Base-by-base conservation (phyloP, 371 early-diverging fungal species). In the Lichtheimia ramosa region DNA sequence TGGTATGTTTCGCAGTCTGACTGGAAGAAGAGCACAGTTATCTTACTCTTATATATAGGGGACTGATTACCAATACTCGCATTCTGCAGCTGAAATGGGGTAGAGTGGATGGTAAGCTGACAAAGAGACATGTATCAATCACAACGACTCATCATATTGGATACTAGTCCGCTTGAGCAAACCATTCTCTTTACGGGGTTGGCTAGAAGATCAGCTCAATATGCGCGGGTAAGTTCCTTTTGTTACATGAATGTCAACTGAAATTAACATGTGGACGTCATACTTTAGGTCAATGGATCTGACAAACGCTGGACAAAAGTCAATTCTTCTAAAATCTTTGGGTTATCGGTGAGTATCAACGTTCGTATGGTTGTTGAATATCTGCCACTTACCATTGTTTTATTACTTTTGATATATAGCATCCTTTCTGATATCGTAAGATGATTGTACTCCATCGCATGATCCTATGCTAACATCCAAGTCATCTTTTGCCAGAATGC, bases 61-160 rank as follows among this genome's bases (percentile, higher is more conserved):
- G 83, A 7, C 58, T 89, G 25, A 63, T 87, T 15, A 87, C 82
- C 13, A 84, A 79, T 51, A 81, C 82, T 15, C 64, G 80, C 39
- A 52, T 87, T 18, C 63, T 87, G 56, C 86, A 91, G 63, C 72
- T 91, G 28, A 90, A 91, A 68, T 90, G 89, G 89, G 92, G 92
- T 10, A 86, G 92, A 42, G 83, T 88, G 16, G 85, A 85, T 73
- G 82, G 81, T 75, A 70, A 54, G 59, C 49, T 20, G 23, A 25
- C n/a, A 52, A 7, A 16, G 2, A 15, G 5, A 21, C 2, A 34
- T 8, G 1, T 28, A 7, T 5, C 10, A 10, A 34, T 34, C 34
- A 10, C 34, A 34, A 8, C 10, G 34, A 34, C 34, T 34, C 10
- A 34, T 34, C 2, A 24, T 40, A 21, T n/a, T 34, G 52, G 12